A percentile compares a stretch with the other conserved stretches of the same genome.
Evolutionary conservation across 768 basidiomycete genomes (phyloP).

Genomic region (Polyporus arcularius): DNA sequence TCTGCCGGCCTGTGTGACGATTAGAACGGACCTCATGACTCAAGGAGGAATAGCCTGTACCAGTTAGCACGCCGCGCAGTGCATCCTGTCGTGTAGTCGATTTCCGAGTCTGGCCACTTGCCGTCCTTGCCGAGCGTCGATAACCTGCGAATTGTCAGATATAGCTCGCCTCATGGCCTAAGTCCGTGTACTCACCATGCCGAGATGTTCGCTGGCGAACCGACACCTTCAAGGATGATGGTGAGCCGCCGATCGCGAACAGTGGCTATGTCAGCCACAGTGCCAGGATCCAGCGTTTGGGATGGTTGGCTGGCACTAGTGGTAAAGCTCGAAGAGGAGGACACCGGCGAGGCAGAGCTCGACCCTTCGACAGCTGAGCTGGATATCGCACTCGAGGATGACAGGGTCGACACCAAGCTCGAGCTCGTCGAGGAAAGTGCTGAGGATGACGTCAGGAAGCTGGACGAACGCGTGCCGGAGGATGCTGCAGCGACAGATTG

Average conservation of each 20-base stretch:
- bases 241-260: constrained; percentile 42
- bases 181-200: neutral
- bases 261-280: constrained; percentile 34
- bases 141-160: constrained; percentile 39
- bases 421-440: neutral
- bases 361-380: neutral
- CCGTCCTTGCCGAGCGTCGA: constrained; percentile 43
- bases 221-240: constrained; percentile 34
- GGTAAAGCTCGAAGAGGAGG: neutral
- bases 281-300: constrained; percentile 17
- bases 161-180: too few species aligned
- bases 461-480: neutral
- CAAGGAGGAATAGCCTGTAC: constrained; percentile 30
- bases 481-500: neutral
- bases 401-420: neutral
- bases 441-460: neutral
- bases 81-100: constrained; percentile 68
- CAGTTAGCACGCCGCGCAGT: constrained; percentile 64
- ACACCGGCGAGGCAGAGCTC: neutral
- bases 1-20: constrained; percentile 23
- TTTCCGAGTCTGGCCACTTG: constrained; percentile 55
- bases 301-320: neutral
- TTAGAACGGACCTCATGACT: neutral
- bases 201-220: neutral
- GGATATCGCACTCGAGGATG: neutral